A percentile compares a stretch with the other conserved stretches of the same genome.
Evolutionary conservation across 805 yeast genomes (phyloP).

Genomic region (Sungouiozyma ichnusensis): DNA sequence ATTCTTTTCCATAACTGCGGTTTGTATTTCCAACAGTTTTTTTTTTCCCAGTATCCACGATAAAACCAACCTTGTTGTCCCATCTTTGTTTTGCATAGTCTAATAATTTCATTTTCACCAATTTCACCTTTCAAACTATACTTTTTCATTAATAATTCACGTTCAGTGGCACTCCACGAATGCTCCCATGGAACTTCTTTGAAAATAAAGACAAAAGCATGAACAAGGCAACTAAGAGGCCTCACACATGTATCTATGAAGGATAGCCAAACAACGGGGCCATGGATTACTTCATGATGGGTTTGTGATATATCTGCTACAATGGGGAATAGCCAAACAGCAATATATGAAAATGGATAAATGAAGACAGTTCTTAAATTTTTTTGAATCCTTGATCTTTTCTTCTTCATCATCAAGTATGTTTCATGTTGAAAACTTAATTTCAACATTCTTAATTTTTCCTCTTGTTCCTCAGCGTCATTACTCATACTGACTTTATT

Average conservation of each 20-base stretch:
- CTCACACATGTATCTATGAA: constrained; percentile 65
- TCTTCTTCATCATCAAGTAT: constrained; percentile 46
- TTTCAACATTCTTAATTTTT: constrained; percentile 12
- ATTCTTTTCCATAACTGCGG: constrained; percentile 16
- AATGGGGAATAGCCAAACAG: constrained; percentile 76
- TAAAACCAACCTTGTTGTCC: constrained; percentile 28
- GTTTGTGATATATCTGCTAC: constrained; percentile 51
- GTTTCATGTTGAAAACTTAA: constrained; percentile 47
- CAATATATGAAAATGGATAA: constrained; percentile 73
- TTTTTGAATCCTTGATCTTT: constrained; percentile 58
- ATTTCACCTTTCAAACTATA: constrained; percentile 20
- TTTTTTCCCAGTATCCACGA: constrained; percentile 17
- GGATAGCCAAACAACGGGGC: constrained; percentile 53
- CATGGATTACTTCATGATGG: constrained; percentile 35
- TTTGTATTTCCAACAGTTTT: constrained; percentile 23
- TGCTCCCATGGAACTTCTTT: constrained; percentile 74
- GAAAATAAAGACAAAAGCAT: constrained; percentile 60
- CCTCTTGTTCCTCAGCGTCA: background rate
- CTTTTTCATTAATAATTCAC: constrained; percentile 12
- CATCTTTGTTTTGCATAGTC: constrained; percentile 14
- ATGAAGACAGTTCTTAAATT: constrained; percentile 74
- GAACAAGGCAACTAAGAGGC: constrained; percentile 72
- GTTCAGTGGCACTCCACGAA: constrained; percentile 26
- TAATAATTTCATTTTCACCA: constrained; percentile 16
- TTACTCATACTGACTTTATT: background rate